These are phyloP conservation scores for Elsinoe ampelina DNA, from an alignment of 2,329 filamentous ascomycete genomes.

Conservation along the genomic window DNA sequence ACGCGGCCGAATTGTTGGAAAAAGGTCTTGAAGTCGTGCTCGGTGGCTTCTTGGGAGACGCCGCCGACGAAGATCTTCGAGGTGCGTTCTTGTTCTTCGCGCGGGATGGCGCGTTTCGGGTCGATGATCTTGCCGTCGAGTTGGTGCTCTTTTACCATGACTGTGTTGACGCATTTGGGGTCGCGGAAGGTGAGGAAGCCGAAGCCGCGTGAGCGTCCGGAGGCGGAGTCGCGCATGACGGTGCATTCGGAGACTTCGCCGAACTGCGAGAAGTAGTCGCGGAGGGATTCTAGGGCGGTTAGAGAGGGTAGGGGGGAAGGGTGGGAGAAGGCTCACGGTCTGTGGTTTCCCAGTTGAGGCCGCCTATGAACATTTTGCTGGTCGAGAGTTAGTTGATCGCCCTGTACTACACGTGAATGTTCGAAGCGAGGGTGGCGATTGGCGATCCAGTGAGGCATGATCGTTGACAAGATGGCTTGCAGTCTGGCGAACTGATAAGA, in stretches of 20 bases:
- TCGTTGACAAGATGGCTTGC: too few relatives aligned
- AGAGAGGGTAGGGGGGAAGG: slow-evolving; percentile 22
- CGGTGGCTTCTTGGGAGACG: slow-evolving; percentile 92
- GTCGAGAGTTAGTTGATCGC: slow-evolving; percentile 22
- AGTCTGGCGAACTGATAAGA: too few relatives aligned
- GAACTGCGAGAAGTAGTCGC: slow-evolving; percentile 95
- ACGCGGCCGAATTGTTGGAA: slow-evolving; percentile 95
- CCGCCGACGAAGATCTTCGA: slow-evolving; percentile 98
- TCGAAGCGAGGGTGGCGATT: background rate
- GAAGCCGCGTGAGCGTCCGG: slow-evolving; percentile 87
- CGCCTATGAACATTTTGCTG: slow-evolving; percentile 99
- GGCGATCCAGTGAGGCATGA: too few relatives aligned
- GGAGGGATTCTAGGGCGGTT: slow-evolving; percentile 67
- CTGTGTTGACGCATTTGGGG: slow-evolving; percentile 93
- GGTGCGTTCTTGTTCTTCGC: slow-evolving; percentile 96
- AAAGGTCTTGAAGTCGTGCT: slow-evolving; percentile 92
- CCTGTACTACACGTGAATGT: background rate
- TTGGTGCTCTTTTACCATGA: slow-evolving; percentile 99
- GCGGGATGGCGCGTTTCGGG: slow-evolving; percentile 90
- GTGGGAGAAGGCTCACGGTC: slow-evolving; percentile 60
- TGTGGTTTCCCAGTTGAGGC: slow-evolving; percentile 97
- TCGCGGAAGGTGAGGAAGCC: slow-evolving; percentile 98
- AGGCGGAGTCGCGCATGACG: slow-evolving; percentile 96
- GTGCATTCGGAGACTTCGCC: slow-evolving; percentile 96
- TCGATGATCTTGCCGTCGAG: slow-evolving; percentile 99